Evolutionary conservation across 208 protist genomes (phyloP).

Genomic region (Leishmania turanica): DNA sequence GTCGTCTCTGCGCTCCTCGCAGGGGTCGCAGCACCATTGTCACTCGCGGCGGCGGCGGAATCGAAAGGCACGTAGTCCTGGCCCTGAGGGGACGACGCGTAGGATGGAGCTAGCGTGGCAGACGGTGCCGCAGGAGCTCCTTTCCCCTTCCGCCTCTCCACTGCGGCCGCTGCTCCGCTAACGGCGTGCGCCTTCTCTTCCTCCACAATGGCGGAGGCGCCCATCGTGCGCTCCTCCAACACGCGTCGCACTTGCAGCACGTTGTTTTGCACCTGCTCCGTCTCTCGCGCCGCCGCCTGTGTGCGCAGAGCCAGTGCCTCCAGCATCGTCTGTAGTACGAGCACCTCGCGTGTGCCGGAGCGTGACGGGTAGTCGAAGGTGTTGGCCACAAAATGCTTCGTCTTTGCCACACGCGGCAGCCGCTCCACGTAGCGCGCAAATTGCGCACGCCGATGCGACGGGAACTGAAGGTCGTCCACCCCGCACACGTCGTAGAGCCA

Average conservation of each 20-base stretch:
- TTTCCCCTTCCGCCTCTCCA: not conserved
- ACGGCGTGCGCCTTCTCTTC: conserved; percentile 11
- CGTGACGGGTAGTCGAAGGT: conserved; percentile 57
- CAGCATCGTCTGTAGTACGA: conserved; percentile 53
- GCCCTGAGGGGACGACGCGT: not conserved
- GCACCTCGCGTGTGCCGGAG: conserved; percentile 53
- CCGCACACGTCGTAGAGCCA: conserved; percentile 69
- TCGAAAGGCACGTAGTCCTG: not conserved
- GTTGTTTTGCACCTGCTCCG: conserved; percentile 17
- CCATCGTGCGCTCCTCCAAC: conserved; percentile 42
- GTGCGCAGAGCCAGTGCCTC: conserved; percentile 29
- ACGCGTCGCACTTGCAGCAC: conserved; percentile 31
- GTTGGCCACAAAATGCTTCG: conserved; percentile 33
- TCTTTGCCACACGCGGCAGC: conserved; percentile 21
- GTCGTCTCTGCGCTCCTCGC: not conserved
- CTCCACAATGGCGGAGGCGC: conserved; percentile 26
- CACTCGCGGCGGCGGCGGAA: not conserved
- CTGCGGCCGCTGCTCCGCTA: not conserved
- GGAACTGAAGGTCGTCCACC: conserved; percentile 53
- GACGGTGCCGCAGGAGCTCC: not conserved
- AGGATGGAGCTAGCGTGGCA: not conserved
- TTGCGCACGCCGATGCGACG: conserved; percentile 48
- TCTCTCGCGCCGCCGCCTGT: conserved; percentile 25
- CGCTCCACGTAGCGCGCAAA: conserved; percentile 43
- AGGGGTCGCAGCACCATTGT: not conserved